Percentiles rank a stretch among this genome's conserved stretches.
These are phyloP conservation scores for Dysphania ambrosioides DNA, from an alignment of 148 eudicot genomes.

Conservation along the genomic window DNA sequence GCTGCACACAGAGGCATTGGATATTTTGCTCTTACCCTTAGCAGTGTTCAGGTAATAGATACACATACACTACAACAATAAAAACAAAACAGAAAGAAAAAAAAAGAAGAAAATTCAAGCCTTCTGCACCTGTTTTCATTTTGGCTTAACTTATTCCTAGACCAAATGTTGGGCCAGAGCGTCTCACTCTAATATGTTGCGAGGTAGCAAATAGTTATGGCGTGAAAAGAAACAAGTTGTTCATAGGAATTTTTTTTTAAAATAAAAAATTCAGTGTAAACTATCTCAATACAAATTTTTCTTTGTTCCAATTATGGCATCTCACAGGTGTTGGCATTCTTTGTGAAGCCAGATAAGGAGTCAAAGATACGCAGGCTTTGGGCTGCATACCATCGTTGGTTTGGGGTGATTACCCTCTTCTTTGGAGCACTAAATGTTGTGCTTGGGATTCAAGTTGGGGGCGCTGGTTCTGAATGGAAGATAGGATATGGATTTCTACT, in stretches of 20 bases:
- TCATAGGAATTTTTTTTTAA: no score
- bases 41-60: slow-evolving; percentile 63
- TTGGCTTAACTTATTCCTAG: neutral
- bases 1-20: slow-evolving; percentile 89
- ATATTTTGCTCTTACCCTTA: slow-evolving; percentile 60
- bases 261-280: no score
- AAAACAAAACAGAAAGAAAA: no score
- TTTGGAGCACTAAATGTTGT: slow-evolving; percentile 73
- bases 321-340: slow-evolving; percentile 72
- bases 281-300: neutral
- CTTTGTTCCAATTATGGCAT: slow-evolving; percentile 1
- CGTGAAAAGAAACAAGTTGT: no score
- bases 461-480: slow-evolving; percentile 70
- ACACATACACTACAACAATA: no score
- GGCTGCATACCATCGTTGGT: slow-evolving; percentile 74
- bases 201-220: no score
- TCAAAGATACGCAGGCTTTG: slow-evolving; percentile 68
- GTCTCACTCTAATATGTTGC: no score
- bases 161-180: no score
- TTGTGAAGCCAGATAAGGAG: slow-evolving; percentile 65
- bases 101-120: neutral
- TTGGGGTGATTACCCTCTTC: slow-evolving; percentile 70
- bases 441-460: slow-evolving; percentile 68
- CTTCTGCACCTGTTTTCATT: neutral
- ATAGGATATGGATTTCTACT: slow-evolving; percentile 80